Evolutionary conservation across 2,329 filamentous ascomycete genomes (phyloP).

Genomic region (Cercospora sp.): DNA sequence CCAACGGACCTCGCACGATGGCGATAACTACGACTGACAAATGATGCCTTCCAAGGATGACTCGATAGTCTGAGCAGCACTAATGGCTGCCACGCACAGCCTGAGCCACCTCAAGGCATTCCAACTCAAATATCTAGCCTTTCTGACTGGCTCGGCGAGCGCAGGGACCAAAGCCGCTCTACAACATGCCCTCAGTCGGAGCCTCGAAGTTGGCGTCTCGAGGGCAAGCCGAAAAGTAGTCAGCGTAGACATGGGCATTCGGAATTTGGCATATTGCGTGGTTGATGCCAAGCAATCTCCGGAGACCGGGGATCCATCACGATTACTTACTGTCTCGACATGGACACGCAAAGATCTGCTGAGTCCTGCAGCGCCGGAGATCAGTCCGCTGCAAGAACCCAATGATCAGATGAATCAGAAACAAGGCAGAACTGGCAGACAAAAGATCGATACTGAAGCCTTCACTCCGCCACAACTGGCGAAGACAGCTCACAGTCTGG

Average conservation of each 20-base stretch:
- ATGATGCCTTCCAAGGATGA: not conserved
- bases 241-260: constrained; percentile 82
- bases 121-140: constrained; percentile 60
- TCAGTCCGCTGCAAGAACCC: not conserved
- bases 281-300: constrained; percentile 24
- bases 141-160: constrained; percentile 59
- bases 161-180: constrained; percentile 62
- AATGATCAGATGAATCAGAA: not conserved
- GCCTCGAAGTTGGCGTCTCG: not conserved
- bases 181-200: constrained; percentile 31
- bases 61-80: not conserved
- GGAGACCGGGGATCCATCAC: constrained; percentile 1
- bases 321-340: constrained; percentile 33
- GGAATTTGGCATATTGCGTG: constrained; percentile 74
- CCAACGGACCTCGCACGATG: not conserved
- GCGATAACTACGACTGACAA: not conserved
- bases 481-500: constrained; percentile 55
- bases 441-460: constrained; percentile 15
- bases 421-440: constrained; percentile 1
- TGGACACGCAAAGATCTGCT: constrained; percentile 43
- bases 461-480: constrained; percentile 55
- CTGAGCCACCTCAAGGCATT: constrained; percentile 48
- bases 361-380: not conserved
- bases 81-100: constrained; percentile 12
- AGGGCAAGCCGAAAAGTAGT: constrained; percentile 53